A percentile compares a stretch with the other conserved stretches of the same genome.
Evolutionary conservation across 352 stramenopile genomes (phyloP).

Genomic region (Phytophthora gonapodyides): DNA sequence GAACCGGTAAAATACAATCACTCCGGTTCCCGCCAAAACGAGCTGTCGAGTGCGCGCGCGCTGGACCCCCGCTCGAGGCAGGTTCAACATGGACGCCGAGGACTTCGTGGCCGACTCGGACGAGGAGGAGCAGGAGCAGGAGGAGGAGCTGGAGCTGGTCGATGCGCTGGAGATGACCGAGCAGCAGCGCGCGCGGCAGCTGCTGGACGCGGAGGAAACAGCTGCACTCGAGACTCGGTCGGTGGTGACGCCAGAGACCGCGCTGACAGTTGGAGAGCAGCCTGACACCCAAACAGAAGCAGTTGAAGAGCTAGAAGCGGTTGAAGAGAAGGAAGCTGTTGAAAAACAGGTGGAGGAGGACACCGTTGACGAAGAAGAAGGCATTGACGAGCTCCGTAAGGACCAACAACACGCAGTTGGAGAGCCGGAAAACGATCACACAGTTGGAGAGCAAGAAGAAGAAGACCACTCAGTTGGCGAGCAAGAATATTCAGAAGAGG

Average conservation of each 20-base stretch:
- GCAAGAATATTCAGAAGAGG: not conserved
- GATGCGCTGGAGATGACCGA: slow-evolving; percentile 18
- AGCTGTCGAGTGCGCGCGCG: not conserved
- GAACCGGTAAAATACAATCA: slow-evolving; percentile 15
- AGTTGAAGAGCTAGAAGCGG: not conserved
- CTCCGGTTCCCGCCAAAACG: slow-evolving; percentile 15
- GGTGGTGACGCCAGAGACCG: slow-evolving; percentile 1
- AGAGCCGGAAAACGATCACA: not conserved
- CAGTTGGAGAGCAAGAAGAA: slow-evolving; percentile 8
- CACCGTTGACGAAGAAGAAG: not conserved
- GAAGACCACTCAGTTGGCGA: not conserved
- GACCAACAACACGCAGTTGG: slow-evolving; percentile 5
- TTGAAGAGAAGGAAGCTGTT: not conserved
- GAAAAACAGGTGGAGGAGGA: slow-evolving; percentile 10
- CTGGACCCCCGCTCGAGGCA: not conserved
- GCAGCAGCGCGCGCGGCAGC: slow-evolving; percentile 10
- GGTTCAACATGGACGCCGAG: slow-evolving; percentile 42
- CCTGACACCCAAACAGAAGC: slow-evolving; percentile 3
- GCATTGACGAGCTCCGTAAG: slow-evolving; percentile 6
- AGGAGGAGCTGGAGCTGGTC: slow-evolving; percentile 24
- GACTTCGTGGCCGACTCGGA: slow-evolving; percentile 69
- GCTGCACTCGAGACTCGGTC: not conserved
- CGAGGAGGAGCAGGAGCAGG: slow-evolving; percentile 28
- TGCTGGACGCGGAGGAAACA: not conserved
- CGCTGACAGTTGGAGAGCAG: slow-evolving; percentile 7